Conservation (phyloP, 1,139 yeast species). For the Pichia sp. region DNA sequence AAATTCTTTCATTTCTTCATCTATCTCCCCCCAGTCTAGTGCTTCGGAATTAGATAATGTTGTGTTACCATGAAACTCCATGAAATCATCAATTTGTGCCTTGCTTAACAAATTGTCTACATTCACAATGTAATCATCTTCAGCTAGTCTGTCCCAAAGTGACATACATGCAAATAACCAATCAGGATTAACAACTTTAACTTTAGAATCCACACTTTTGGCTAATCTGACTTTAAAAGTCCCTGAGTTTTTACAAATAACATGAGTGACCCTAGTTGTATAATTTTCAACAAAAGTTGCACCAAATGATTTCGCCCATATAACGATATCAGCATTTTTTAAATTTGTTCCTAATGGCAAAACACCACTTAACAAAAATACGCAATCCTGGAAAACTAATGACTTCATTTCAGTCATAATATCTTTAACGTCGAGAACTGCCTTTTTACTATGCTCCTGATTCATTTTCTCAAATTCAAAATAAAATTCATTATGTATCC, state of each 20-base stretch:
- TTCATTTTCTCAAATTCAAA: slow-evolving; percentile 35
- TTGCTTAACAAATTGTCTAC: slow-evolving; percentile 40
- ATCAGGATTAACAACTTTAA: slow-evolving; percentile 81
- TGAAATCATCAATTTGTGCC: slow-evolving; percentile 40
- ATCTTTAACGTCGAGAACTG: slow-evolving; percentile 50
- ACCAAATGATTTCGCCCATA: slow-evolving; percentile 91
- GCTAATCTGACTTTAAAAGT: slow-evolving; percentile 78
- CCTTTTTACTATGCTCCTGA: slow-evolving; percentile 1
- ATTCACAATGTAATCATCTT: slow-evolving; percentile 50
- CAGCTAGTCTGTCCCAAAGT: slow-evolving; percentile 68
- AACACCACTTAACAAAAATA: slow-evolving; percentile 78
- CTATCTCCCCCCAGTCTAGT: slow-evolving; percentile 47
- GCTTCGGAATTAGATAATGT: slow-evolving; percentile 22
- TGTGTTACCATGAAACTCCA: slow-evolving; percentile 25
- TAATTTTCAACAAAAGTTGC: slow-evolving; percentile 77
- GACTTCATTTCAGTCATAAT: slow-evolving; percentile 71
- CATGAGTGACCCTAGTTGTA: slow-evolving; percentile 75
- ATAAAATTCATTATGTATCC: slow-evolving; percentile 66
- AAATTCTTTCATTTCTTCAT: slow-evolving; percentile 56
- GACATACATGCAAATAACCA: slow-evolving; percentile 89
- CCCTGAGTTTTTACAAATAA: slow-evolving; percentile 70
- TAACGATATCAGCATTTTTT: slow-evolving; percentile 74
- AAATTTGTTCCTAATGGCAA: slow-evolving; percentile 72
- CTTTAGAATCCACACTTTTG: slow-evolving; percentile 54
- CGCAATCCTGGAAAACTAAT: slow-evolving; percentile 60